Conservation (phyloP, 305 asterid genomes). For the Fraxinus sp. region DNA sequence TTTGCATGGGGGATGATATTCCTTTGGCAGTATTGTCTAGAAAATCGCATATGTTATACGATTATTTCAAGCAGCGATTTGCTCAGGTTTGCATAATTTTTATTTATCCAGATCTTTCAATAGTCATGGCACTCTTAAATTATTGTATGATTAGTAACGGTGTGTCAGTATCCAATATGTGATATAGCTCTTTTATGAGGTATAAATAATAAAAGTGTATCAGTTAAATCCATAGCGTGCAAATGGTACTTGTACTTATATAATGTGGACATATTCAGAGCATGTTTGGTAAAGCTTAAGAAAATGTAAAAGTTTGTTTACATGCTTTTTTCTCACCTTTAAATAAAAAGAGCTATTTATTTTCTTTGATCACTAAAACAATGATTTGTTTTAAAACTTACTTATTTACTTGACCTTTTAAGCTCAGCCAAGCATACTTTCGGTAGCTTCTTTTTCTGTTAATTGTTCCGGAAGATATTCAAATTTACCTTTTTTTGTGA, state of each 20-base stretch:
- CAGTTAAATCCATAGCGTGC: not conserved
- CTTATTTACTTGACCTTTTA: not conserved
- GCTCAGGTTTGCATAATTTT: slow-evolving; percentile 74
- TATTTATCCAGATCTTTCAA: slow-evolving; percentile 11
- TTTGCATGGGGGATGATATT: slow-evolving; percentile 98
- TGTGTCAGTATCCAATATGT: not conserved
- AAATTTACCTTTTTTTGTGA: not conserved
- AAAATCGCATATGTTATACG: slow-evolving; percentile 86
- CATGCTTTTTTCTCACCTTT: not conserved
- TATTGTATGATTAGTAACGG: not conserved
- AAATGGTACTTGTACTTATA: not conserved
- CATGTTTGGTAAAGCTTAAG: not conserved
- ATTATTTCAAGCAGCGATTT: slow-evolving; percentile 95
- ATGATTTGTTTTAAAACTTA: not conserved
- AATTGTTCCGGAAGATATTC: slow-evolving; percentile 2
- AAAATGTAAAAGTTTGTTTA: not conserved
- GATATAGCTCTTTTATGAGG: not conserved
- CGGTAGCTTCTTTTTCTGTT: not conserved
- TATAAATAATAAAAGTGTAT: not conserved
- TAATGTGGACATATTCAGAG: not conserved
- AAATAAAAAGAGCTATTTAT: not conserved
- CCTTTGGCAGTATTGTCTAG: slow-evolving; percentile 89
- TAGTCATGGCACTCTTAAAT: not conserved
- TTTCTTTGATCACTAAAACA: not conserved
- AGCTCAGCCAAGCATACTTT: not conserved